These are phyloP conservation scores for Camellia sinensis DNA, from an alignment of 148 eudicot species.

Conservation along the genomic window DNA sequence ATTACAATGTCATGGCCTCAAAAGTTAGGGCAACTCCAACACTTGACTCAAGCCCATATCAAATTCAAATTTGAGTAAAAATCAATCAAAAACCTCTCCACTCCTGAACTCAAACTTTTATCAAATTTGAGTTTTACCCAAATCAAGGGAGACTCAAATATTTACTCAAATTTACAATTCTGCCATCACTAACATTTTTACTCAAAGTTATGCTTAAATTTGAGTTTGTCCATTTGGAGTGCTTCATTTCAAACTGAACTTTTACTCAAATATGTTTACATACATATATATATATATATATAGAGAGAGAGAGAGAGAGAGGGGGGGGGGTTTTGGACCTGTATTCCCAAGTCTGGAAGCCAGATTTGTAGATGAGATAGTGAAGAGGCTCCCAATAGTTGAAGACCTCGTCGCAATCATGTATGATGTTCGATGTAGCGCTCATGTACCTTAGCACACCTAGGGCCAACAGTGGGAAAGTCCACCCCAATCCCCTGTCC, in stretches of 20 bases:
- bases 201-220: no score
- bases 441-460: constrained; percentile 81
- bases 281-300: neutral
- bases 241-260: no score
- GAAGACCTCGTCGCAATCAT: constrained; percentile 96
- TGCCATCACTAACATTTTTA: no score
- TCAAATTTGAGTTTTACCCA: no score
- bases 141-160: neutral
- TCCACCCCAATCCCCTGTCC: constrained; percentile 62
- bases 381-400: constrained; percentile 99
- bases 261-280: neutral
- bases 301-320: neutral
- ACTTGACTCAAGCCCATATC: no score
- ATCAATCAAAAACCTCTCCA: no score
- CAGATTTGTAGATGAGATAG: constrained; percentile 69
- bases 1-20: neutral
- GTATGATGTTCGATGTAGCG: constrained; percentile 83
- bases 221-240: no score
- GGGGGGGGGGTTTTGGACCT: constrained; percentile 39
- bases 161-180: no score
- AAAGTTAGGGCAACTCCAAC: neutral
- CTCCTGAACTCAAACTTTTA: no score
- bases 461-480: constrained; percentile 55
- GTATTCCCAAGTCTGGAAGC: constrained; percentile 99
- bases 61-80: neutral